Evolutionary conservation across 1,284 basidiomycete genomes (phyloP).

Genomic region (Sporisorium exsertum): DNA sequence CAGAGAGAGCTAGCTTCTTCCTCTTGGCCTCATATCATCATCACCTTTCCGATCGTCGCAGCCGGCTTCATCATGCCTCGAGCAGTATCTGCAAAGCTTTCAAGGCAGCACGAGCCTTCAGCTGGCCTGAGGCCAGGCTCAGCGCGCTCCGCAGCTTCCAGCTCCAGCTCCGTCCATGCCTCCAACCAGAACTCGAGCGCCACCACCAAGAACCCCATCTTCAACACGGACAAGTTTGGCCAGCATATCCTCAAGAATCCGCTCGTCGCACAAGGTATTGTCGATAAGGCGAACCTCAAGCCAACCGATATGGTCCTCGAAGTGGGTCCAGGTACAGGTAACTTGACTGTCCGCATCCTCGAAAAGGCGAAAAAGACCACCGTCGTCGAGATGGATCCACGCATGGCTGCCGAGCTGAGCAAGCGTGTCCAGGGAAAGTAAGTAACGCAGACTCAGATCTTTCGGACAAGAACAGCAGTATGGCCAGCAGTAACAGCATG

Average conservation of each 20-base stretch:
- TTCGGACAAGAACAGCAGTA: background rate
- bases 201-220: slow-evolving; percentile 68
- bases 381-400: slow-evolving; percentile 97
- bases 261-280: slow-evolving; percentile 79
- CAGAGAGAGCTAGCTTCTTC: background rate
- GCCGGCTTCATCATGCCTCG: slow-evolving; percentile 80
- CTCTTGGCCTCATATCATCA: slow-evolving; percentile 16
- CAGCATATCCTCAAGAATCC: slow-evolving; percentile 98
- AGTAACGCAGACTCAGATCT: slow-evolving; percentile 70
- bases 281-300: slow-evolving; percentile 84
- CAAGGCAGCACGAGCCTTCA: slow-evolving; percentile 79
- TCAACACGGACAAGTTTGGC: slow-evolving; percentile 89
- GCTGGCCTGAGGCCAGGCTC: slow-evolving; percentile 73
- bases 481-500: background rate
- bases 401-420: slow-evolving; percentile 96
- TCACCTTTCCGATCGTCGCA: background rate
- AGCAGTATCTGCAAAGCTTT: slow-evolving; percentile 86
- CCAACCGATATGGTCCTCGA: slow-evolving; percentile 96
- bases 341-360: slow-evolving; percentile 92
- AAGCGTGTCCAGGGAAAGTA: slow-evolving; percentile 98
- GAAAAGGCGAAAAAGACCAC: slow-evolving; percentile 92
- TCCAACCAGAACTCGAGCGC: slow-evolving; percentile 59
- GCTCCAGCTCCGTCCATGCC: slow-evolving; percentile 49
- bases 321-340: slow-evolving; percentile 98
- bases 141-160: slow-evolving; percentile 70